Evolutionary conservation across 2,329 filamentous ascomycete genomes (phyloP).

Genomic region (Fusarium falciforme): DNA sequence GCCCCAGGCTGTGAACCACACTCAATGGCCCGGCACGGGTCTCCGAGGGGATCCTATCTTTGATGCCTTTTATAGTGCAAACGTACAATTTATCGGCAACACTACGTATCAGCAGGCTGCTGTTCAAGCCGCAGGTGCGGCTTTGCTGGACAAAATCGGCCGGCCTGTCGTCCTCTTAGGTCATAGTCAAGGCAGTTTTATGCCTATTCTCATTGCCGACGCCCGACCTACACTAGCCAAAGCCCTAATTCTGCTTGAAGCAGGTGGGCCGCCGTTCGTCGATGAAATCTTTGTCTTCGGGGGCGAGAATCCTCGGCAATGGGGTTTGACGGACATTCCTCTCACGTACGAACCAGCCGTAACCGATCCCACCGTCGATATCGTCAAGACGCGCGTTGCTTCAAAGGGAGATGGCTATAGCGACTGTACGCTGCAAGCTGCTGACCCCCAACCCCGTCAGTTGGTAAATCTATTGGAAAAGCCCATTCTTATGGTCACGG

Average conservation of each 20-base stretch:
- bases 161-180: slow-evolving; percentile 54
- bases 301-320: slow-evolving; percentile 50
- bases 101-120: slow-evolving; percentile 31
- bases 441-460: slow-evolving; percentile 16
- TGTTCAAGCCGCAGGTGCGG: slow-evolving; percentile 47
- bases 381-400: slow-evolving; percentile 17
- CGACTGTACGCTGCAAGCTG: slow-evolving; percentile 32
- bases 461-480: slow-evolving; percentile 50
- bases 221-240: slow-evolving; percentile 54
- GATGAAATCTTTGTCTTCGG: slow-evolving; percentile 54
- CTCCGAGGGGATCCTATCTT: slow-evolving; percentile 30
- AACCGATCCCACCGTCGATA: slow-evolving; percentile 17
- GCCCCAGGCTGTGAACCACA: slow-evolving; percentile 38
- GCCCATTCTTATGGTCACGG: slow-evolving; percentile 36
- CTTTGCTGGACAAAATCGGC: slow-evolving; percentile 56
- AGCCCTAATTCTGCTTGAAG: slow-evolving; percentile 58
- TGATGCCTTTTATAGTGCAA: slow-evolving; percentile 39
- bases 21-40: slow-evolving; percentile 38
- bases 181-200: slow-evolving; percentile 59
- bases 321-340: slow-evolving; percentile 61
- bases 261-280: slow-evolving; percentile 59
- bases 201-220: slow-evolving; percentile 46
- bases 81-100: slow-evolving; percentile 39
- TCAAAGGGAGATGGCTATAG: slow-evolving; percentile 9
- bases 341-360: slow-evolving; percentile 59